phyloP scores from a whole-genome alignment of 192 early-diverging fungal species.

The Entophlyctis luteolus region DNA sequence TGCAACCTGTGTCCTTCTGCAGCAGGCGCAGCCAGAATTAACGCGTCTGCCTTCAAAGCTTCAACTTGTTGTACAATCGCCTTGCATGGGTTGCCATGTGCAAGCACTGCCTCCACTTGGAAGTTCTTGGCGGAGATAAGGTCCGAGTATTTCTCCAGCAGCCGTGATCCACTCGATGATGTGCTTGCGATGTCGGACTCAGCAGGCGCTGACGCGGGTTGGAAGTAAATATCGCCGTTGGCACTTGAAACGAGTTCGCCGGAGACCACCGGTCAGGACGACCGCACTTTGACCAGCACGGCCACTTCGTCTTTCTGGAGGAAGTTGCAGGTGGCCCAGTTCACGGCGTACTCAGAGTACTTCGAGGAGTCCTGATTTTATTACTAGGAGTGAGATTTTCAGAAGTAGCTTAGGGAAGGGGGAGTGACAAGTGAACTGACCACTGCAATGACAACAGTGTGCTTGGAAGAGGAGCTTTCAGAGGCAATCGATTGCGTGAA shows the following conservation, averaged over 20 bases:
- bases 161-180: neutral
- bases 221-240: neutral
- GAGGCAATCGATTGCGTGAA: no score
- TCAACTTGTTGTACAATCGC: slow-evolving; percentile 55
- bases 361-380: slow-evolving; percentile 1
- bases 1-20: slow-evolving; percentile 51
- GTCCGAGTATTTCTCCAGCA: neutral
- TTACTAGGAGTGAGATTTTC: neutral
- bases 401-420: neutral
- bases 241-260: neutral
- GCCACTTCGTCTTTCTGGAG: neutral
- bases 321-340: slow-evolving; percentile 7
- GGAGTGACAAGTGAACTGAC: neutral
- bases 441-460: slow-evolving; percentile 6
- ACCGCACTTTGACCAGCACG: neutral
- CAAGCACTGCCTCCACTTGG: neutral
- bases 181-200: neutral
- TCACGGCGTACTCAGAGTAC: slow-evolving; percentile 5
- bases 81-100: neutral
- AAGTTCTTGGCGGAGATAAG: neutral
- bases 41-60: slow-evolving; percentile 48
- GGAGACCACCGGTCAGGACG: neutral
- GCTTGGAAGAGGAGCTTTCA: neutral
- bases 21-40: slow-evolving; percentile 57
- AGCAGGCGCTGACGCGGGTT: neutral